Percentiles rank a stretch among this genome's conserved stretches.
Conservation (phyloP, 768 basidiomycete species). For the Russula dissimulans region DNA sequence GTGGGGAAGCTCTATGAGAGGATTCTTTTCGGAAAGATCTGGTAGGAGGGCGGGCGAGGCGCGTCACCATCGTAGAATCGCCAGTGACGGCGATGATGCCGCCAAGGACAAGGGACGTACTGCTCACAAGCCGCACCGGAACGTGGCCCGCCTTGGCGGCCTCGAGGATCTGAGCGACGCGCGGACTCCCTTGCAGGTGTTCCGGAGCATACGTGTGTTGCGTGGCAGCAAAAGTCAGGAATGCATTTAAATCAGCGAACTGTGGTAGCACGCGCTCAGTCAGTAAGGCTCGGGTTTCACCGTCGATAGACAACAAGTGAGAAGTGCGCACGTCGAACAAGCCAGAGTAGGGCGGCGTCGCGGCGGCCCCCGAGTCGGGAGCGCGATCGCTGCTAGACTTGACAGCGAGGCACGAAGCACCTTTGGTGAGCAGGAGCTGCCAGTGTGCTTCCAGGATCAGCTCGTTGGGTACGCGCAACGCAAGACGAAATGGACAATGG, state of each 20-base stretch:
- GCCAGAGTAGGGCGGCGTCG: conserved; percentile 34
- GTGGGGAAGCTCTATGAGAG: conserved; percentile 52
- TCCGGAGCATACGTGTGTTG: conserved; percentile 57
- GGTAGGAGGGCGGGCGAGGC: not conserved
- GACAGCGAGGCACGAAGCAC: conserved; percentile 58
- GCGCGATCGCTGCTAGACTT: conserved; percentile 27
- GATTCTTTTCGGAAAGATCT: conserved; percentile 86
- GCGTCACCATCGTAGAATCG: not conserved
- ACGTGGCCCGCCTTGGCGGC: conserved; percentile 70
- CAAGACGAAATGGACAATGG: not conserved
- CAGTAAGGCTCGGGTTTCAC: not conserved
- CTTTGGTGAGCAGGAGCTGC: conserved; percentile 54
- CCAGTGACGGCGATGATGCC: not conserved
- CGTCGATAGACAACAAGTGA: not conserved
- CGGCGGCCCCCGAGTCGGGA: not conserved
- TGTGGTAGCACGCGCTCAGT: conserved; percentile 22
- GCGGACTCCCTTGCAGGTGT: conserved; percentile 48
- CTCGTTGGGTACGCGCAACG: not conserved
- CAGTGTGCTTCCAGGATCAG: conserved; percentile 3
- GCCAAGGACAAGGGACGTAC: conserved; percentile 35
- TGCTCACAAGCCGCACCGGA: conserved; percentile 67
- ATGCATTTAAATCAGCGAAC: conserved; percentile 86
- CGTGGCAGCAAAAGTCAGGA: conserved; percentile 73
- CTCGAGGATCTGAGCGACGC: conserved; percentile 57
- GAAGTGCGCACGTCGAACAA: conserved; percentile 60